phyloP scores from a whole-genome alignment of 2,329 filamentous ascomycete genomes.

The Beauveria brongniartii region DNA sequence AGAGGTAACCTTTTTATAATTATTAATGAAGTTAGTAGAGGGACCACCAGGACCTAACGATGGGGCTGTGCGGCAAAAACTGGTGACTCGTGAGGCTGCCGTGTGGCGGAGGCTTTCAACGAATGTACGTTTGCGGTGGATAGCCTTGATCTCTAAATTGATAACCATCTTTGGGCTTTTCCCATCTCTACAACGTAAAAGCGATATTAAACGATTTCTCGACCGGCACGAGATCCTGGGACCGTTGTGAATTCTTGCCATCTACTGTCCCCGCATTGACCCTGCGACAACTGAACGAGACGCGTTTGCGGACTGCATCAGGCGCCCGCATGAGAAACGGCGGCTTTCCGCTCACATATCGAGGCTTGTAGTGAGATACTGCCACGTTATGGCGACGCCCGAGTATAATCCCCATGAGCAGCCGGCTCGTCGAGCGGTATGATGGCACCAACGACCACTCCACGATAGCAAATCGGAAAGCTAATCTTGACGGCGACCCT shows the following conservation, averaged over 20 bases:
- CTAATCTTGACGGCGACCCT: background rate
- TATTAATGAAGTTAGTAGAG: background rate
- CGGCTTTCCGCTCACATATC: background rate
- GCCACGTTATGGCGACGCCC: background rate
- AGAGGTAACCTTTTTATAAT: too few species aligned
- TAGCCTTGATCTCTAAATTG: background rate
- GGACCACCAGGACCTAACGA: background rate
- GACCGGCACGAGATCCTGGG: too few species aligned
- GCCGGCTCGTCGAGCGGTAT: conserved; percentile 8
- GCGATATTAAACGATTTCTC: background rate
- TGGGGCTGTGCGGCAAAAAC: conserved; percentile 4
- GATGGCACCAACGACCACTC: background rate
- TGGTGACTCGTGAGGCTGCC: background rate
- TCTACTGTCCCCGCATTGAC: background rate
- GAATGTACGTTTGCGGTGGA: background rate
- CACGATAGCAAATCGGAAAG: background rate
- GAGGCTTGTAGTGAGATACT: background rate
- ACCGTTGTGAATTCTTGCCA: too few species aligned
- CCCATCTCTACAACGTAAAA: background rate
- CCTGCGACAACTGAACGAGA: background rate
- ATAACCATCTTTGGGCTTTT: background rate
- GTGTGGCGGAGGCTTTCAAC: conserved; percentile 3
- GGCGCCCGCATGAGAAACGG: background rate
- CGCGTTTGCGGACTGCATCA: too few species aligned
- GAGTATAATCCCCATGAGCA: conserved; percentile 3